Base-by-base conservation (phyloP, 495 filamentous ascomycete species). In the Penicillium fimorum region DNA sequence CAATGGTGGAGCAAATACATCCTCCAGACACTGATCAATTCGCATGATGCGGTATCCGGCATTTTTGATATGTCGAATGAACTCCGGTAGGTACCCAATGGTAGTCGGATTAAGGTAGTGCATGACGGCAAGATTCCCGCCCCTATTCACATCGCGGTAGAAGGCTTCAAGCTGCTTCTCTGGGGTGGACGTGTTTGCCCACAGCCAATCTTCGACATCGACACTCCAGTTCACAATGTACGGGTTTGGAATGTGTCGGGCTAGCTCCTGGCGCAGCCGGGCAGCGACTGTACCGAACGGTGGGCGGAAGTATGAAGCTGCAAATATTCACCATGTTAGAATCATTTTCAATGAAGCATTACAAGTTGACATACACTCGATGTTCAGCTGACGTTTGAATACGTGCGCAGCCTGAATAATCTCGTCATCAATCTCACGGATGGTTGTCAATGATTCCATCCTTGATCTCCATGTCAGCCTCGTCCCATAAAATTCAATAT, bases 201-300 rank as follows among this genome's bases (percentile, higher is more conserved):
- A 92, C 4, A 88, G 62, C 87, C 88, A 92, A 68, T 92, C 88
- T 70, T 90, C 86, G 15, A 89, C 83, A 59, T 92, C 88, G 24
- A 92, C 83, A 59, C 79, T 84, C 88, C 88, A 92, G 57, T 82
- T 82, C 32, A 91, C 82, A 30, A 91, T 83, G 53, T 80, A 78
- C 0, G 82, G 74, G 46, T 80, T 66, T 15, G 68, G 62, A n/a
- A 83, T 72, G 10, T 74, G 64, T 0, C 78, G 70, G 0, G 83
- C 81, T 3, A 91, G 72, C 5, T 84, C 77, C 58, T 89, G 80
- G 0, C 88, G 80, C 71, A 87, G 84, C 33, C 87, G 80, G 5
- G 87, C 87, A 6, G 87, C 88, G 50, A 90, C 82, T 27, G 83
- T 90, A 41, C 88, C 88, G 63, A 87, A 92, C 0, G 88, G 88